These are phyloP conservation scores for Beauveria scarabaeidicola DNA, from an alignment of 2,329 filamentous ascomycete genomes.

Conservation along the genomic window DNA sequence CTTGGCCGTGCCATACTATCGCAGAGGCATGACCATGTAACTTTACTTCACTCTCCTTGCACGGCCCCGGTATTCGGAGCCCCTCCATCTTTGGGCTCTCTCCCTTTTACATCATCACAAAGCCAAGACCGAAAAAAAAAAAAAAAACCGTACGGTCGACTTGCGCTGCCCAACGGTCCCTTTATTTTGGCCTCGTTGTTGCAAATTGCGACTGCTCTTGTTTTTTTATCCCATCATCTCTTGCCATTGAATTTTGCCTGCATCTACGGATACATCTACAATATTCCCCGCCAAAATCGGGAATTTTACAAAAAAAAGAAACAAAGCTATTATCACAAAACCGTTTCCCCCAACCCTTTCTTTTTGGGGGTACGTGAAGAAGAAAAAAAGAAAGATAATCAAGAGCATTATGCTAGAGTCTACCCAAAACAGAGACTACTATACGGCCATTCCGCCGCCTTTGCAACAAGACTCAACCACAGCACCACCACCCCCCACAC, in stretches of 20 bases:
- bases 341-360: not conserved
- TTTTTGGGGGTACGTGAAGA: no score
- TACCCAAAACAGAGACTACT: not conserved
- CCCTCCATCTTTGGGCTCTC: not conserved
- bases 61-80: constrained; percentile 2
- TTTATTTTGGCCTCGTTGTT: not conserved
- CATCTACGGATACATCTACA: not conserved
- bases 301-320: no score
- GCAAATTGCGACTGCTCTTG: no score
- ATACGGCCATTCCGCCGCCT: not conserved
- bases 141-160: not conserved
- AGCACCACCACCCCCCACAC: not conserved
- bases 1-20: not conserved
- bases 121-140: not conserved
- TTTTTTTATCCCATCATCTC: no score
- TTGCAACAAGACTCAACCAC: not conserved
- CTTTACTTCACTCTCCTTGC: not conserved
- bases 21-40: not conserved
- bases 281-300: not conserved
- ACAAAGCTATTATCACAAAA: not conserved
- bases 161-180: not conserved
- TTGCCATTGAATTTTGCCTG: no score
- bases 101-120: constrained; percentile 10
- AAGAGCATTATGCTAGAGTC: not conserved
- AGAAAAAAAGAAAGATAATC: not conserved